phyloP scores from a whole-genome alignment of 768 basidiomycete genomes.

The Agaricus sinodeliciosus region DNA sequence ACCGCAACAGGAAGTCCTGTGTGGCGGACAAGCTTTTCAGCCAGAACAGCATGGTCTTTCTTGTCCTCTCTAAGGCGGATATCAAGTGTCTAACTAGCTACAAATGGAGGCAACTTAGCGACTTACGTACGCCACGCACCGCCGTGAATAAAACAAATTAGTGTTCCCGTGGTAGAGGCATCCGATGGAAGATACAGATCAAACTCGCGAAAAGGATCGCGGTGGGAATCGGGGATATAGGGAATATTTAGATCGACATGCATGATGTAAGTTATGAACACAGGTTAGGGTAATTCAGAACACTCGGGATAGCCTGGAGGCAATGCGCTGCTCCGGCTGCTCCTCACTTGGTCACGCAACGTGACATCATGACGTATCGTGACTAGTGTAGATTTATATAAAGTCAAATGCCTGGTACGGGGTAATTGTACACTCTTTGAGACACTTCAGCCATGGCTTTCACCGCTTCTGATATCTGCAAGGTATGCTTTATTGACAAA shows the following conservation, averaged over 20 bases:
- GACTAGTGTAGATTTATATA: constrained; percentile 4
- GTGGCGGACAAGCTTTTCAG: constrained; percentile 39
- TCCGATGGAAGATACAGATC: constrained; percentile 43
- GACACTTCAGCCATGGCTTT: constrained; percentile 44
- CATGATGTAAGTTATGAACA: constrained; percentile 13
- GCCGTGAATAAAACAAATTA: constrained; percentile 74
- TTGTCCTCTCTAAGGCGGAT: constrained; percentile 60
- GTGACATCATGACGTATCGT: constrained; percentile 7
- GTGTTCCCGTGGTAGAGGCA: constrained; percentile 18
- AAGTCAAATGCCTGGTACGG: background rate
- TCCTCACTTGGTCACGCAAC: too few relatives aligned
- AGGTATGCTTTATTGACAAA: constrained; percentile 34
- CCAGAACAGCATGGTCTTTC: constrained; percentile 46
- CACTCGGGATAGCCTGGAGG: too few relatives aligned
- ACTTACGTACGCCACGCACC: constrained; percentile 79
- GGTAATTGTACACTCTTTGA: background rate
- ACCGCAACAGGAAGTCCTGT: constrained; percentile 58
- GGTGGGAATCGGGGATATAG: constrained; percentile 25
- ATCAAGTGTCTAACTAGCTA: background rate
- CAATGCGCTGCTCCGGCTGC: too few relatives aligned
- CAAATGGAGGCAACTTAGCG: background rate
- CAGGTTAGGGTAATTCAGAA: background rate
- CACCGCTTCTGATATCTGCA: constrained; percentile 72
- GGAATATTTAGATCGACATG: constrained; percentile 26
- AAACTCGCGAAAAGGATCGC: constrained; percentile 37